phyloP scores from a whole-genome alignment of 345 rosid species.

The Eucalyptus dawsonii region DNA sequence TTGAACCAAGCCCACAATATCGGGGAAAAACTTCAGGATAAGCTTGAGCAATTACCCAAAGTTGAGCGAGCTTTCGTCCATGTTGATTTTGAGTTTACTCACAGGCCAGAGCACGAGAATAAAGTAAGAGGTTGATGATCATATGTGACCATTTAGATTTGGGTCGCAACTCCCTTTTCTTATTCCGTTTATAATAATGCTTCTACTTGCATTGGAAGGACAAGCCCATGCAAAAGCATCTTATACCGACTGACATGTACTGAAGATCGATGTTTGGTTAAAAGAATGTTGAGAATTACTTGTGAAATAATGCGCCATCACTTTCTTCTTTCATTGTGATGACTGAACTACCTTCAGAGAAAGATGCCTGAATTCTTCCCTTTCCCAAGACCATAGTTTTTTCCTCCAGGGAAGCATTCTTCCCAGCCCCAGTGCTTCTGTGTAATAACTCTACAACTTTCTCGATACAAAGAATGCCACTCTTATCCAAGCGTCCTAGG shows the following conservation, averaged over 20 bases:
- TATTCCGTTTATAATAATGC: neutral
- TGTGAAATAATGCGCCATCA: neutral
- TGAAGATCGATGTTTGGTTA: neutral
- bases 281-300: neutral
- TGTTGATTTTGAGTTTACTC: conserved; percentile 75
- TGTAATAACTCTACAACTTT: neutral
- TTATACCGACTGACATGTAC: neutral
- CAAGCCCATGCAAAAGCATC: neutral
- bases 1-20: conserved; percentile 64
- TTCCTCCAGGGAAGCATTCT: neutral
- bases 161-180: neutral
- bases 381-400: neutral
- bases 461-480: neutral
- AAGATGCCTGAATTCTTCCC: neutral
- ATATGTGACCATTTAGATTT: neutral
- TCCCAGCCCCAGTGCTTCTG: neutral
- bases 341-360: neutral
- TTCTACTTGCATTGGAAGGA: neutral
- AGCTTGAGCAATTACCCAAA: conserved; percentile 64
- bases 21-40: conserved; percentile 63
- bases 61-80: conserved; percentile 83
- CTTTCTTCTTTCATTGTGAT: neutral
- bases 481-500: neutral
- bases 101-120: conserved; percentile 59
- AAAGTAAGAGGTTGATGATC: conserved; percentile 2